Evolutionary conservation across 345 rosid species (phyloP), one percentile per base, ranked within the genome.

Genomic region (Erodium maritimum): DNA sequence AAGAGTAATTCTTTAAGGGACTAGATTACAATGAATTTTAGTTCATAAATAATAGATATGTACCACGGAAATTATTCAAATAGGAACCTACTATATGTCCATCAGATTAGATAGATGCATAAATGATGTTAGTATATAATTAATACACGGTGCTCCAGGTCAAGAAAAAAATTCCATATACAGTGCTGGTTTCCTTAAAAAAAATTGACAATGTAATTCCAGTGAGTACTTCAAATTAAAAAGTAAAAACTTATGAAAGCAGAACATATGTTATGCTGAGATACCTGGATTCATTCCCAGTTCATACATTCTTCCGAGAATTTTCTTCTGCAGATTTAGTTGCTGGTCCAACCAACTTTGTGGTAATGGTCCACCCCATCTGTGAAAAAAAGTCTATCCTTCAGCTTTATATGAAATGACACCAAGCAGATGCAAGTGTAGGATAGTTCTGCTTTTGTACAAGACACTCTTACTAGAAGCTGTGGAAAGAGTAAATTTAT

Each of bases 231-330:
- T 29, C 34, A 29, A 8, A 29, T 29, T 29, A 8, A 29, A 8
- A 29, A 29, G 8, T 8, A 29, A 29, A 3, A 29, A 29, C 34
- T 29, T 3, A 29, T 29, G 34, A 29, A 8, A 29, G 34, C 34
- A 8, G 34, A 29, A 29, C 34, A 3, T 42, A 19, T 21, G 23
- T 37, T 54, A 19, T 19, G 51, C 46, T n/a, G 21, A 23, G 52
- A 48, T 71, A 82, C 88, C 91, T 73, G 87, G 88, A 46, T 83
- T 82, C 88, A 85, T 85, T 66, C 91, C 91, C 54, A 85, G 79
- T 68, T 78, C 84, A 62, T 73, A 72, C 82, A 85, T 85, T 69
- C 86, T 82, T 50, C 59, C 24, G 18, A 85, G 84, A 63, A 82
- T 78, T 75, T 75, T 78, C 73, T 82, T 82, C 78, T 82, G 88